These are phyloP conservation scores for Lentinula lateritia DNA, from an alignment of 768 basidiomycete species.

Conservation along the genomic window DNA sequence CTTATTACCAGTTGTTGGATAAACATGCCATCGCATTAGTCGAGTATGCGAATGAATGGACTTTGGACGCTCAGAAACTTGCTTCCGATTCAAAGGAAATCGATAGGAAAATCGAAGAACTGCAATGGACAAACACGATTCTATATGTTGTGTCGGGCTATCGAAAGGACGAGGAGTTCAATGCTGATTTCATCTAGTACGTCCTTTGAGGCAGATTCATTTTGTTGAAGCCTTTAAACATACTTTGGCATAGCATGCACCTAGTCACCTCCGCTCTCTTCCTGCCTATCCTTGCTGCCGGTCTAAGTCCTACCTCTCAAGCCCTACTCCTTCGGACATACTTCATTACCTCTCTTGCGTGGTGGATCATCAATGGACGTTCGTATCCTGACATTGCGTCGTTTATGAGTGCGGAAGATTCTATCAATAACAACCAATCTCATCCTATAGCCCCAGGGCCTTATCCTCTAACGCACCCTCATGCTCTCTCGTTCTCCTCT, in stretches of 20 bases:
- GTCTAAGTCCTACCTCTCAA: slow-evolving; percentile 36
- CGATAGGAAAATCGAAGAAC: slow-evolving; percentile 55
- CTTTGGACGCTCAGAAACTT: slow-evolving; percentile 18
- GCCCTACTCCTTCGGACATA: slow-evolving; percentile 53
- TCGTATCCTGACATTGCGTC: slow-evolving; percentile 40
- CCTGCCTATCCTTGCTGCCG: slow-evolving; percentile 42
- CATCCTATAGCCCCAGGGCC: slow-evolving; percentile 31
- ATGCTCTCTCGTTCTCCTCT: slow-evolving; percentile 21
- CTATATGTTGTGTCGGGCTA: slow-evolving; percentile 55
- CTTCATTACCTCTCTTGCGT: slow-evolving; percentile 43
- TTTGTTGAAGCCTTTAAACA: slow-evolving; percentile 7
- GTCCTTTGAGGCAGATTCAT: not conserved
- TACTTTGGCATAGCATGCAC: slow-evolving; percentile 43
- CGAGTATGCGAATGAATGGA: slow-evolving; percentile 41
- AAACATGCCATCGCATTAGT: slow-evolving; percentile 32
- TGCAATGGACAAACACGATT: slow-evolving; percentile 48
- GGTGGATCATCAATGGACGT: slow-evolving; percentile 56
- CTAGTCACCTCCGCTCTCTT: slow-evolving; percentile 63
- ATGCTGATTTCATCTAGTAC: slow-evolving; percentile 53
- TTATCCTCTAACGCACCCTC: not conserved
- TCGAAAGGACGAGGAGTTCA: slow-evolving; percentile 33
- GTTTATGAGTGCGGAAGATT: slow-evolving; percentile 33
- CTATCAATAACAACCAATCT: slow-evolving; percentile 21
- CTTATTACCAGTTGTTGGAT: slow-evolving; percentile 3
- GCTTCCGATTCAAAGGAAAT: slow-evolving; percentile 28